phyloP scores from a whole-genome alignment of 2,329 filamentous ascomycete genomes.

The Trichoderma citrinoviride region DNA sequence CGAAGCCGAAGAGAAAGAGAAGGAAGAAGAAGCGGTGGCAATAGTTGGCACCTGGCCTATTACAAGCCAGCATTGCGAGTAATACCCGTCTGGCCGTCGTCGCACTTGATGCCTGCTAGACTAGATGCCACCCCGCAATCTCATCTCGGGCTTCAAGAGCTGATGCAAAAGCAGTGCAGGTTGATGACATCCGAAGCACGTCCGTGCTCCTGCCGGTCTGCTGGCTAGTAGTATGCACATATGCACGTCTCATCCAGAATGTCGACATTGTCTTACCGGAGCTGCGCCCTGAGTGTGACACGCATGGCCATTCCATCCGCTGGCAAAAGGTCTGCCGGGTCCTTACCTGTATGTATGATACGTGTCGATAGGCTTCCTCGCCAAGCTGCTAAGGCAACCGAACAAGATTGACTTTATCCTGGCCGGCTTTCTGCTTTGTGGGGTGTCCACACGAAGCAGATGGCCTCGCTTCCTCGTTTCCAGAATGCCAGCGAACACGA shows the following conservation, averaged over 20 bases:
- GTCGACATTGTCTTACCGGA: not conserved
- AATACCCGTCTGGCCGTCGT: not conserved
- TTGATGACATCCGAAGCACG: constrained; percentile 12
- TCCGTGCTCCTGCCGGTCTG: not conserved
- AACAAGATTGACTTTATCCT: not conserved
- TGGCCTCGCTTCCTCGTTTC: not conserved
- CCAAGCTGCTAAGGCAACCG: not conserved
- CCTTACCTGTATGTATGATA: not conserved
- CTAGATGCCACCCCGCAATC: constrained; percentile 8
- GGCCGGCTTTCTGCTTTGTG: not conserved
- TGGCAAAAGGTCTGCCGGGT: not conserved
- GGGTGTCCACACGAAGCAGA: not conserved
- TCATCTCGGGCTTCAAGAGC: not conserved
- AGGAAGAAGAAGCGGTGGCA: constrained; percentile 13
- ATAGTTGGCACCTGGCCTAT: not conserved
- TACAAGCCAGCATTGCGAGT: not conserved
- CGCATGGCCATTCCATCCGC: not conserved
- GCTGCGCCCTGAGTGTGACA: not conserved
- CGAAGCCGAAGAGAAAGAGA: not conserved
- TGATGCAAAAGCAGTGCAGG: constrained; percentile 14
- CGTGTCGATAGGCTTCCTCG: not conserved
- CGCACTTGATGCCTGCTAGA: not conserved
- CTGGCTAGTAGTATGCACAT: not conserved
- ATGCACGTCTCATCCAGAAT: not conserved
- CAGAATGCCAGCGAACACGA: not conserved